Evolutionary conservation across 2,329 filamentous ascomycete species (phyloP).

Genomic region (Chrysosporium queenslandicum): DNA sequence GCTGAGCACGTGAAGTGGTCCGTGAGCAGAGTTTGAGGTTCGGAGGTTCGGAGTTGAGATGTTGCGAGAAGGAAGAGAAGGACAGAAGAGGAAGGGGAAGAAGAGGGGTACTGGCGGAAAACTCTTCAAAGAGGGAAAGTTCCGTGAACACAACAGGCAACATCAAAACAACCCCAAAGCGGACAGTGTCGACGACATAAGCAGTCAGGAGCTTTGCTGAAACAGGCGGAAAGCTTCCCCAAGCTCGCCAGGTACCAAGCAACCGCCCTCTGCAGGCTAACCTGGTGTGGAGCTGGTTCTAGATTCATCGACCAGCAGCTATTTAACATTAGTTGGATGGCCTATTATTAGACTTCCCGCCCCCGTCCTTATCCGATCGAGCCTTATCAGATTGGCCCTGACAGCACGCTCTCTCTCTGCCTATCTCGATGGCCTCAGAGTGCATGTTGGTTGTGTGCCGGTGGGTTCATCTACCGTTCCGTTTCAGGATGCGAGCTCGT

Average conservation of each 20-base stretch:
- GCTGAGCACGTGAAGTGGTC: neutral
- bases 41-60: neutral
- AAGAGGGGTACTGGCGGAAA: no score
- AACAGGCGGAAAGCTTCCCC: conserved; percentile 2
- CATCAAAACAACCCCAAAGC: conserved; percentile 7
- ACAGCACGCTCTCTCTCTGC: neutral
- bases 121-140: neutral
- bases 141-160: neutral
- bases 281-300: neutral
- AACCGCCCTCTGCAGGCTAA: neutral
- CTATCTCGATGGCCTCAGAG: no score
- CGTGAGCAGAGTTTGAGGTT: neutral
- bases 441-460: no score
- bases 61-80: neutral
- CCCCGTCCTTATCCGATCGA: neutral
- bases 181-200: neutral
- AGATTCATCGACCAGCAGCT: neutral
- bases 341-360: neutral
- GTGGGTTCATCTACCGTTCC: neutral
- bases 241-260: neutral
- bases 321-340: neutral
- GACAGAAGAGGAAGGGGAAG: neutral
- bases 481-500: neutral
- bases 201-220: conserved; percentile 5
- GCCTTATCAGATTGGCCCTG: conserved; percentile 1